These are phyloP conservation scores for Microcos paniculata DNA, from an alignment of 345 rosid genomes.

Conservation along the genomic window DNA sequence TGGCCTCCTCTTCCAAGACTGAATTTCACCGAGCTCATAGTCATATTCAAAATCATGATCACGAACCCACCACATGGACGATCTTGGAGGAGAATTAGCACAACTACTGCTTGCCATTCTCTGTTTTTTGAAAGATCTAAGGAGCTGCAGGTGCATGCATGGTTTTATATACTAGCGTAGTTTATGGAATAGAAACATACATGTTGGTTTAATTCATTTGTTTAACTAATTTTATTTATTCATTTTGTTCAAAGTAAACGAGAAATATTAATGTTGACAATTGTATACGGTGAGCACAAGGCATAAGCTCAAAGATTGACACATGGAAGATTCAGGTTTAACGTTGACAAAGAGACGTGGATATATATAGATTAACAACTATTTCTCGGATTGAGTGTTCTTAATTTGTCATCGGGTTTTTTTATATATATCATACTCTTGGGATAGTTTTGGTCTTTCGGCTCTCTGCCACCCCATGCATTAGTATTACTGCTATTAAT, in stretches of 20 bases:
- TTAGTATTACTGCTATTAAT: too few relatives aligned
- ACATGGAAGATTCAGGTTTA: conserved; percentile 18
- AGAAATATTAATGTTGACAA: too few relatives aligned
- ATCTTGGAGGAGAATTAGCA: background rate
- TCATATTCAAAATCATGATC: background rate
- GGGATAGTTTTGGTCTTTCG: too few relatives aligned
- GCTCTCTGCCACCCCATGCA: too few relatives aligned
- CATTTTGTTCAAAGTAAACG: background rate
- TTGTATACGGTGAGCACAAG: too few relatives aligned
- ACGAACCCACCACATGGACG: conserved; percentile 17
- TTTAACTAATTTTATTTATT: background rate
- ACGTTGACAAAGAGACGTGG: conserved; percentile 12
- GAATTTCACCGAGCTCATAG: background rate
- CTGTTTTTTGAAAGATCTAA: background rate
- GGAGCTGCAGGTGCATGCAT: background rate
- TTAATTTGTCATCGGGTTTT: too few relatives aligned
- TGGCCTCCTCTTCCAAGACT: background rate
- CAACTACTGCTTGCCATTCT: too few relatives aligned
- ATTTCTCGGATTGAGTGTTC: background rate
- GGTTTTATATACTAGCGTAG: background rate
- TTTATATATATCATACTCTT: too few relatives aligned
- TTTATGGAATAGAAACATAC: background rate
- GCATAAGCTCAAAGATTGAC: background rate
- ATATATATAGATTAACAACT: background rate
- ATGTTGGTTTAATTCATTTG: background rate